phyloP scores from a whole-genome alignment of 129 eudicot genomes.

The carrot (Daucus carota) region DNA sequence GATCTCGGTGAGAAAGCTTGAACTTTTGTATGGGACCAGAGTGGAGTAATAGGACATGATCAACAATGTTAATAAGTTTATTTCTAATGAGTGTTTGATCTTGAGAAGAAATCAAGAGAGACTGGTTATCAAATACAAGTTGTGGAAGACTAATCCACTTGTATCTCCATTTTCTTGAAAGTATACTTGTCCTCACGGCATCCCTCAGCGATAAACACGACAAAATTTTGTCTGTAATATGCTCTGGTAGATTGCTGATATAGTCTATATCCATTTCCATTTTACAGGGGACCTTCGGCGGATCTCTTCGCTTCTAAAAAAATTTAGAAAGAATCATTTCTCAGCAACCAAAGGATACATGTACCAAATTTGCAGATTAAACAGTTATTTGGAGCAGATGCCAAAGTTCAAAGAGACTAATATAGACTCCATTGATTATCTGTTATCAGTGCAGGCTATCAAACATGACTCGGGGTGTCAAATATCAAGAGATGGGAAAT shows the following conservation, averaged over 20 bases:
- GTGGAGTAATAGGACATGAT: conserved; percentile 74
- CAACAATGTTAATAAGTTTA: conserved; percentile 64
- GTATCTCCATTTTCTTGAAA: conserved; percentile 76
- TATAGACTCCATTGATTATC: neutral
- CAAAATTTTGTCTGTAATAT: conserved; percentile 59
- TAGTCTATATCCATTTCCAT: conserved; percentile 52
- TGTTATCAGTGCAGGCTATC: neutral
- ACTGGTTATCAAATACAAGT: conserved; percentile 72
- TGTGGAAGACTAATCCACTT: conserved; percentile 70
- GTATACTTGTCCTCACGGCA: conserved; percentile 69
- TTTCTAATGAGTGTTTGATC: conserved; percentile 49
- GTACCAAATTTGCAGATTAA: no score
- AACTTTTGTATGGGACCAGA: conserved; percentile 60
- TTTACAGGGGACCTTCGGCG: conserved; percentile 49
- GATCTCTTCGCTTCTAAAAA: conserved; percentile 65
- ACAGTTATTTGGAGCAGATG: neutral
- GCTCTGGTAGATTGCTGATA: conserved; percentile 75
- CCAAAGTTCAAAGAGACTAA: neutral
- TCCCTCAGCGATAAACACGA: conserved; percentile 65
- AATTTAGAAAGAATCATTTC: neutral
- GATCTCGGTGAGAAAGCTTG: conserved; percentile 78
- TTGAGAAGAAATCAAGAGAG: conserved; percentile 56
- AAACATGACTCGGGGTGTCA: neutral
- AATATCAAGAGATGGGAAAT: neutral
- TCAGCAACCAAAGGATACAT: no score